Percentiles rank a stretch among this genome's conserved stretches.
Conservation (phyloP, 768 basidiomycete species). For the Pulveroboletus ravenelii region DNA sequence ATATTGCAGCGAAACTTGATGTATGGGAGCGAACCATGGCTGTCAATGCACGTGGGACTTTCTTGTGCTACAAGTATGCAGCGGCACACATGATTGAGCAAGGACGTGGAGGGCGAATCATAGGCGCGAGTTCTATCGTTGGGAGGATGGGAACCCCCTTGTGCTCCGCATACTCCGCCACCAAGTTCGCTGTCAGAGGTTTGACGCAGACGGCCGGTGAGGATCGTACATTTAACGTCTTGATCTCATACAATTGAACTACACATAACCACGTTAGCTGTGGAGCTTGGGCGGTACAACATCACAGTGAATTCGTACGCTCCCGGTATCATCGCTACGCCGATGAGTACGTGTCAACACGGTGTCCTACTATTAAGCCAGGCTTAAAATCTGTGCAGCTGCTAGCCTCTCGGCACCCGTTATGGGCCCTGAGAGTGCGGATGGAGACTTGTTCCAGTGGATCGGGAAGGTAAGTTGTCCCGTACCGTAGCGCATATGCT, state of each 20-base stretch:
- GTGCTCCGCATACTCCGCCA: slow-evolving; percentile 26
- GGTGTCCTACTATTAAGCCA: background rate
- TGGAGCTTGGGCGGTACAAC: slow-evolving; percentile 31
- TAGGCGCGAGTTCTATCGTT: slow-evolving; percentile 34
- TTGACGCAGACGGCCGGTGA: slow-evolving; percentile 39
- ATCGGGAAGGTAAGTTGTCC: background rate
- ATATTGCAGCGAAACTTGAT: slow-evolving; percentile 30
- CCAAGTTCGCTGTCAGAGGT: slow-evolving; percentile 40
- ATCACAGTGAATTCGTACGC: slow-evolving; percentile 42
- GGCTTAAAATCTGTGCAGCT: background rate
- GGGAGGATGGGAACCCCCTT: slow-evolving; percentile 9
- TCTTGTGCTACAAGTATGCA: slow-evolving; percentile 62
- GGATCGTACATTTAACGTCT: background rate
- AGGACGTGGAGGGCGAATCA: slow-evolving; percentile 49
- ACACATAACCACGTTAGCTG: background rate
- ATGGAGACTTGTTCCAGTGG: slow-evolving; percentile 2
- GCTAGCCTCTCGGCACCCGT: background rate
- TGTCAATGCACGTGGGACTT: slow-evolving; percentile 54
- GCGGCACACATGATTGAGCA: slow-evolving; percentile 56
- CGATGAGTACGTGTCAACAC: slow-evolving; percentile 24
- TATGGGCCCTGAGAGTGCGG: background rate
- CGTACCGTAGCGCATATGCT: background rate
- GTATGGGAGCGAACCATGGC: slow-evolving; percentile 40
- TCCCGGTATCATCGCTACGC: slow-evolving; percentile 31
- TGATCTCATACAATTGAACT: background rate